Evolutionary conservation across 371 early-diverging fungal species (phyloP).

Genomic region (Nematocida sp.): DNA sequence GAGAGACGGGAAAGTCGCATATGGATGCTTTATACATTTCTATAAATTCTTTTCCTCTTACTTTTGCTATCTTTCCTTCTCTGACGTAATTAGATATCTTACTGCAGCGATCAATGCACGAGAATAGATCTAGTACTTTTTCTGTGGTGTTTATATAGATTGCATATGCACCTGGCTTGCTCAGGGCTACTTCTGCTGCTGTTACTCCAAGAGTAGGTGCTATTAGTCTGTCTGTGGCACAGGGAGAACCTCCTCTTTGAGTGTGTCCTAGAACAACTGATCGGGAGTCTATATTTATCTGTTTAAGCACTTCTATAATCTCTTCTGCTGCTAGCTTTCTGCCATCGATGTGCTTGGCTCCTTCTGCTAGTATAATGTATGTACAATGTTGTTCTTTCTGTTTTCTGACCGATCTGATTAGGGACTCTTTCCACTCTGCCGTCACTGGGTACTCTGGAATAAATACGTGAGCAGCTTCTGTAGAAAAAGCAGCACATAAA

Average conservation of each 20-base stretch:
- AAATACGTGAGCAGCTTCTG: slow-evolving; percentile 89
- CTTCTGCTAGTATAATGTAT: slow-evolving; percentile 89
- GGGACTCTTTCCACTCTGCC: slow-evolving; percentile 62
- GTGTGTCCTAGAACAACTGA: slow-evolving; percentile 90
- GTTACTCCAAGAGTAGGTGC: slow-evolving; percentile 82
- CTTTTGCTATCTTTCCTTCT: slow-evolving; percentile 15
- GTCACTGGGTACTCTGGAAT: slow-evolving; percentile 84
- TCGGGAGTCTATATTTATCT: slow-evolving; percentile 79
- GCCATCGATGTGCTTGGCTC: slow-evolving; percentile 80
- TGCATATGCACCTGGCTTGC: slow-evolving; percentile 75
- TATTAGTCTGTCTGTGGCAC: slow-evolving; percentile 81
- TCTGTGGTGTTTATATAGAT: slow-evolving; percentile 61
- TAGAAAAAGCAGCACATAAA: slow-evolving; percentile 84
- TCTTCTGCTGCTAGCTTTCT: slow-evolving; percentile 78
- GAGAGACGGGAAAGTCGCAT: too few relatives aligned
- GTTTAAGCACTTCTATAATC: slow-evolving; percentile 73
- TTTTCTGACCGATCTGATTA: slow-evolving; percentile 44
- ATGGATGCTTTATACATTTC: slow-evolving; percentile 24
- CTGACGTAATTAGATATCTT: not conserved
- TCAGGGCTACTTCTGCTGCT: slow-evolving; percentile 83
- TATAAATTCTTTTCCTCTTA: slow-evolving; percentile 32
- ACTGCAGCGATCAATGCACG: slow-evolving; percentile 6
- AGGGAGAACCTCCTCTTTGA: slow-evolving; percentile 91
- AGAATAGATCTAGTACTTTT: slow-evolving; percentile 16
- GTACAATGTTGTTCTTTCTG: slow-evolving; percentile 65